Percentiles rank a stretch among this genome's conserved stretches.
Conservation (phyloP, 129 eudicot species). For the Flaveria ramosissima region DNA sequence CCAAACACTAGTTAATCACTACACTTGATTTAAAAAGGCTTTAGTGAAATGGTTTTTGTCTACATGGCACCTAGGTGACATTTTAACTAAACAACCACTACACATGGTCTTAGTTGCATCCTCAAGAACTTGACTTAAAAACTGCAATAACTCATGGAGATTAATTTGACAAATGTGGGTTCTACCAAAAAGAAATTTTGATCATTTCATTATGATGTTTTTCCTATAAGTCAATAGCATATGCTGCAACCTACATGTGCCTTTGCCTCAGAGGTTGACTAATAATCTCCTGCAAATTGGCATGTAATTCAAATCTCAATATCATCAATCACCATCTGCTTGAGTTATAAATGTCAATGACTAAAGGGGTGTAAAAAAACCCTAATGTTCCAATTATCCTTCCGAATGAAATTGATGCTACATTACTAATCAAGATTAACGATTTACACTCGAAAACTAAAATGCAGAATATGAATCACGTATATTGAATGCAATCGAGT, state of each 20-base stretch:
- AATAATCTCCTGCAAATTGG: background rate
- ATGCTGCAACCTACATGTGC: constrained; percentile 19
- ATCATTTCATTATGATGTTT: constrained; percentile 17
- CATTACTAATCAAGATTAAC: too few relatives aligned
- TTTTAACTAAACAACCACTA: too few relatives aligned
- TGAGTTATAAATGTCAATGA: background rate
- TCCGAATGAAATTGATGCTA: too few relatives aligned
- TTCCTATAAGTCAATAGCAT: constrained; percentile 8
- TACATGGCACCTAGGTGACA: too few relatives aligned
- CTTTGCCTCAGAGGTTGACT: constrained; percentile 9
- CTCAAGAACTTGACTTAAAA: background rate
- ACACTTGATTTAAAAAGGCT: too few relatives aligned
- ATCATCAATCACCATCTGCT: background rate
- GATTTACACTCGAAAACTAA: too few relatives aligned
- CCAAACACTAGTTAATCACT: too few relatives aligned
- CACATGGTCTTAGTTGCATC: background rate
- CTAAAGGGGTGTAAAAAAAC: too few relatives aligned
- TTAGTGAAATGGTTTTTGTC: too few relatives aligned
- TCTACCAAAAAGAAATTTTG: constrained; percentile 27
- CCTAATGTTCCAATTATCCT: too few relatives aligned
- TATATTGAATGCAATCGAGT: too few relatives aligned
- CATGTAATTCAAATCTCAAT: background rate
- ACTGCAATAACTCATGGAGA: background rate
- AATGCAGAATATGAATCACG: too few relatives aligned
- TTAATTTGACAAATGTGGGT: constrained; percentile 27